Evolutionary conservation across 176 grass and related monocot species (phyloP), one percentile per base, ranked within the genome.

Genomic region (Rhynchospora pubera): DNA sequence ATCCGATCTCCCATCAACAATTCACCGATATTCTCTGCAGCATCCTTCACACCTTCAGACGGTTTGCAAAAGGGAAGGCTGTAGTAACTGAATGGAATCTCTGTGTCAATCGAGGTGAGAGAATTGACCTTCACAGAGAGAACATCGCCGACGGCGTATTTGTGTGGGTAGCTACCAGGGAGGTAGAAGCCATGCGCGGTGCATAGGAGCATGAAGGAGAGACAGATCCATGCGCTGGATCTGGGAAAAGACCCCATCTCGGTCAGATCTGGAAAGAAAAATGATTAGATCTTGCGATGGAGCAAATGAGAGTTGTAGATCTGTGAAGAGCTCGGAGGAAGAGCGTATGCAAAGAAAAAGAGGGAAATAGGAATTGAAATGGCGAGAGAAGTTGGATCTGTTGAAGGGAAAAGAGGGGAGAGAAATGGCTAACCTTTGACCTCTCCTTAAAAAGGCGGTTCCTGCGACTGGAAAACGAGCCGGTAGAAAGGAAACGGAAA

Each of bases 1-100:
- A 88, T 85, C 65, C 76, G 87, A 65, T 88, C 87, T 28, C 87
- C 87, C 82, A 88, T 81, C 22, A 85, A 67, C 26, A 88, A 44
- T 78, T 88, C 87, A 30, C 87, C 87, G 5, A 88, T 81, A 69
- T 88, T 88, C 66, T 88, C 87, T 28, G 87, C 87, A 58, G 81
- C 84, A 81, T 88, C 82, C 65, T 88, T 88, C 82, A 88, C 58
- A 23, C 87, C 87, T 7, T 77, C 87, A 0, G 18, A 14, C 57
- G 87, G 87, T 43, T 79, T 69, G 83, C 87, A 88, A 50, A 88
- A 88, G 55, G 87, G 87, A n/a, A 88, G 87, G 46, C 65, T 76
- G 45, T 88, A 88, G 82, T 88, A 88, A 73, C 77, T 81, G 77
- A 88, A 88, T n/a, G 87, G 87, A 15, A 88, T 76, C 77, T 88